Evolutionary conservation across 2,329 filamentous ascomycete species (phyloP), one percentile per base, ranked within the genome.

Genomic region (Hypoxylon sp.): DNA sequence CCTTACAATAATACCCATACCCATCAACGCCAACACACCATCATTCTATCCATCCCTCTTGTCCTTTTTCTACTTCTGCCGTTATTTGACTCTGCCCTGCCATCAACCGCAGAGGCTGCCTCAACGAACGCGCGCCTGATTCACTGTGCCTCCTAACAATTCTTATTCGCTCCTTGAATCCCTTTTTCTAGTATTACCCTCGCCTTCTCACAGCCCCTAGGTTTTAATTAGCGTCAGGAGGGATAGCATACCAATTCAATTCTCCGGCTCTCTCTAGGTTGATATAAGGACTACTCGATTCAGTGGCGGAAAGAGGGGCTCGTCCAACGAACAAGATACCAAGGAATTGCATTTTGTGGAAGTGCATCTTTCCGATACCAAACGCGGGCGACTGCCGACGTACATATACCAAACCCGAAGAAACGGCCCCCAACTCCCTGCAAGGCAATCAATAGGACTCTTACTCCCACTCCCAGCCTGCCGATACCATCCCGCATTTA

Each of bases 351-450:
- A 29, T 15, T 54, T 39, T 47, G 17, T 27, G 27, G 35, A 51
- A 51, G 32, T 62, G 52, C 31, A 67, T 11, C 44, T 67, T 48
- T 46, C 21, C 44, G 27, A 31, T 64, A 60, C 53, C 35, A 53
- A 44, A 57, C 29, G 32, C 44, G n/a, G 53, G 24, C 52, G 39
- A n/a, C n/a, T 51, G 19, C 42, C 58, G 46, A 57, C 29, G 21
- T 53, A 54, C 55, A 51, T 39, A 51, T 55, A 54, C 64, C 48
- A 13, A 27, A 39, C 59, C 58, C 53, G 29, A 54, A 39, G 21
- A 39, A 52, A 52, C 61, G 54, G 65, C 68, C 68, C 68, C 68
- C 65, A 70, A 70, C 21, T 27, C 11, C 32, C 55, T 53, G 39
- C 47, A 67, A 62, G 60, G 52, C 67, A 58, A 46, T 47, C 63